A percentile compares a stretch with the other conserved stretches of the same genome.
Evolutionary conservation across 495 filamentous ascomycete species (phyloP).

Genomic region (Penicillium silybi): DNA sequence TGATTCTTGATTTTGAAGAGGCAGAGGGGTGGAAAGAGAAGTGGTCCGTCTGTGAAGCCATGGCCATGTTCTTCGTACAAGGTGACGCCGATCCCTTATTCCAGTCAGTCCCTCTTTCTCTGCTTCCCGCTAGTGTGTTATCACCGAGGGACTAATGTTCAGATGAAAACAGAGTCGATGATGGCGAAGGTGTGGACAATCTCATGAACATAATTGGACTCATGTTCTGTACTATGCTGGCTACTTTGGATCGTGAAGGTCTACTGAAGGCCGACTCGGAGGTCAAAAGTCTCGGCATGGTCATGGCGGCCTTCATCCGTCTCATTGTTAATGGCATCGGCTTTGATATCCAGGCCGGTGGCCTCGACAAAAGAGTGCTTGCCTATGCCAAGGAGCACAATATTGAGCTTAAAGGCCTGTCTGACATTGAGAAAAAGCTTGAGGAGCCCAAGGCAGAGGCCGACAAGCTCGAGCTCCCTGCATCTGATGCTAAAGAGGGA

Average conservation of each 20-base stretch:
- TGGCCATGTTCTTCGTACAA: constrained; percentile 17
- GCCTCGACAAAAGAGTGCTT: not conserved
- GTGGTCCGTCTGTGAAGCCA: constrained; percentile 32
- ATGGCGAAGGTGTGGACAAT: constrained; percentile 12
- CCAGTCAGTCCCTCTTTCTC: constrained; percentile 4
- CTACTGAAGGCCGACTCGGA: constrained; percentile 28
- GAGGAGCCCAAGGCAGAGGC: not conserved
- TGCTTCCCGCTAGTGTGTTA: not conserved
- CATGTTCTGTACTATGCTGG: constrained; percentile 31
- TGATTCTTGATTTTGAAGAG: constrained; percentile 34
- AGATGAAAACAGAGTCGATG: constrained; percentile 19
- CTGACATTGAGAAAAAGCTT: not conserved
- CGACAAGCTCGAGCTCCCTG: constrained; percentile 10
- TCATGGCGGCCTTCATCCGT: constrained; percentile 19
- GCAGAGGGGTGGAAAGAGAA: constrained; percentile 26
- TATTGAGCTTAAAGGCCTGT: not conserved
- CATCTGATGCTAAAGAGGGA: constrained; percentile 13
- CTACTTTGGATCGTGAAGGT: constrained; percentile 19
- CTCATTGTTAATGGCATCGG: constrained; percentile 13
- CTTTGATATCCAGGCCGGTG: not conserved
- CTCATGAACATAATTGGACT: constrained; percentile 15
- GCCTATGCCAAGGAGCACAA: constrained; percentile 3
- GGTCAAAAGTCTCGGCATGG: constrained; percentile 29
- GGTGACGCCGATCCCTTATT: constrained; percentile 8
- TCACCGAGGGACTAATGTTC: not conserved